Evolutionary conservation across 768 basidiomycete genomes (phyloP), one percentile per base, ranked within the genome.

Genomic region (Kondoa subrosea): DNA sequence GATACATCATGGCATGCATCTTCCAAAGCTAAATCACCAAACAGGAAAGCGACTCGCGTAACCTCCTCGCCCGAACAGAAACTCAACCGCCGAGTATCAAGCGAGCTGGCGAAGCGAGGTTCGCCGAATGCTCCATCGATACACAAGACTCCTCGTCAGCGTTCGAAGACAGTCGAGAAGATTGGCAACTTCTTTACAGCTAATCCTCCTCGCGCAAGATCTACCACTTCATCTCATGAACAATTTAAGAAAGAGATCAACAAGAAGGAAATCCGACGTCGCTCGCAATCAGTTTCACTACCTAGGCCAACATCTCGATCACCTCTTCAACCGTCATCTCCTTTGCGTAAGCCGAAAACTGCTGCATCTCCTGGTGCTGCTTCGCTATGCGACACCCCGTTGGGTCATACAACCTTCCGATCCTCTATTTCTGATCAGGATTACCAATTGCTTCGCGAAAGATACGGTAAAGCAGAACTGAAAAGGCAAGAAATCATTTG

Each of bases 401-500:
- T 25, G 16, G 25, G 56, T 16, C n/a, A 29, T 17, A 31, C 29
- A n/a, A 76, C 77, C 0, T 81, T 80, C 80, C 75, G 76, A 1
- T 74, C 77, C 4, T 76, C 71, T 3, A 65, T 83, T 3, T 67
- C 75, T 0, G 65, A 73, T 0, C 72, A 72, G 0, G 76, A 76
- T 12, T 82, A 78, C 70, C 72, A 76, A 4, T 73, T 77, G 0
- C 75, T 84, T 0, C 68, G 76, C 21, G 73, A 77, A 8, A 75
- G 76, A 25, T 77, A 81, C 66, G 85, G 82, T 0, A 76, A 79
- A 14, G 70, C 75, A 2, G 87, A 88, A 73, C 80, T 82, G 72
- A 79, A 79, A 21, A 81, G 87, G 1, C 87, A 87, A 73, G 84
- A 84, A 71, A 76, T 84, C 34, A 83, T 89, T 21, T 82, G 83